These are phyloP conservation scores for Termitomyces sp. DNA, from an alignment of 768 basidiomycete species.

Conservation along the genomic window DNA sequence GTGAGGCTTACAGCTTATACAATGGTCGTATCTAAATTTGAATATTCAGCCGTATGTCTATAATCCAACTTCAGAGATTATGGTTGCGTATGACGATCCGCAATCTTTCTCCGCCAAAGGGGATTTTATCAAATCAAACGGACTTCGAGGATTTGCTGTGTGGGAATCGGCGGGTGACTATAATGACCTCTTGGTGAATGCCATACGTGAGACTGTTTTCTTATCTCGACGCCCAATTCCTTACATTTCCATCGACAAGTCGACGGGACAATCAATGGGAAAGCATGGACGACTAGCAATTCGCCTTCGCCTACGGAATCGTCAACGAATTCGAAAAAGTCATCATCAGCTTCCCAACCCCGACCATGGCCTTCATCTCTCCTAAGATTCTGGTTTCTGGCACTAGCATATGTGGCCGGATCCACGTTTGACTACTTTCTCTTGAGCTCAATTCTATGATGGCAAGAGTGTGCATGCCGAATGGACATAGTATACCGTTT, in stretches of 20 bases:
- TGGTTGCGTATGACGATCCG: constrained; percentile 64
- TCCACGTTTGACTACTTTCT: background rate
- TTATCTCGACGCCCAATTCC: background rate
- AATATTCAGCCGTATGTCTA: constrained; percentile 60
- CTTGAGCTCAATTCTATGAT: background rate
- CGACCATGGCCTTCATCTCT: background rate
- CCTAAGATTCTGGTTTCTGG: background rate
- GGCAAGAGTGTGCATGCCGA: background rate
- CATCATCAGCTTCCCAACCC: constrained; percentile 2
- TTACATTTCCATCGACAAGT: background rate
- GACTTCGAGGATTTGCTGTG: constrained; percentile 61
- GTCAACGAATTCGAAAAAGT: background rate
- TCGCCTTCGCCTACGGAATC: background rate
- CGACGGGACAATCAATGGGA: constrained; percentile 7
- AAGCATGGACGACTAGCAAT: background rate
- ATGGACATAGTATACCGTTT: background rate
- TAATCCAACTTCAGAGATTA: constrained; percentile 41
- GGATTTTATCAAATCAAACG: constrained; percentile 42
- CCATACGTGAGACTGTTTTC: constrained; percentile 18
- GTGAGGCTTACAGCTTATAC: constrained; percentile 29
- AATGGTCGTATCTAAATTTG: background rate
- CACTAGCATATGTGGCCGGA: constrained; percentile 3
- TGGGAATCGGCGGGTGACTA: constrained; percentile 71
- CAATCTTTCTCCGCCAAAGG: constrained; percentile 60
- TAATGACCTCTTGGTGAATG: constrained; percentile 53